Conservation (phyloP, 345 rosid species). For the Camelina neglecta region DNA sequence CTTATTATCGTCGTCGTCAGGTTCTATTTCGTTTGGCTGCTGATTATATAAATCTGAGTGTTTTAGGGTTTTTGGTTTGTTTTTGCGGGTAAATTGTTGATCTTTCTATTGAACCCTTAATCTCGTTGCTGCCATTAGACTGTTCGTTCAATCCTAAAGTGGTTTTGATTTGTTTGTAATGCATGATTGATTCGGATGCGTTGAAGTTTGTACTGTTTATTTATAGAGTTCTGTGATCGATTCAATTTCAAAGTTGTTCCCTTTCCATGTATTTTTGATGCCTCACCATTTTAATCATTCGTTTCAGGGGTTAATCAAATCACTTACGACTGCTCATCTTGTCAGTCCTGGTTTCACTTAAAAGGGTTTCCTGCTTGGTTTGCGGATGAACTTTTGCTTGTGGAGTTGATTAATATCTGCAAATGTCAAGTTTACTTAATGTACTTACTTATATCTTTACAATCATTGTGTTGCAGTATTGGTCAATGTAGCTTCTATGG, state of each 20-base stretch:
- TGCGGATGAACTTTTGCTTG: constrained; percentile 46
- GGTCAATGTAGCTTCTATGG: constrained; percentile 9
- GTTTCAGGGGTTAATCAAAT: constrained; percentile 43
- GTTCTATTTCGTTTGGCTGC: constrained; percentile 17
- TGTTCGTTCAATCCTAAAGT: neutral
- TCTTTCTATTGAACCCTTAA: constrained; percentile 4
- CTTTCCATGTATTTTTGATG: neutral
- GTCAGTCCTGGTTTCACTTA: constrained; percentile 13
- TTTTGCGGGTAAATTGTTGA: neutral
- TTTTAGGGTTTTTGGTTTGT: constrained; percentile 32
- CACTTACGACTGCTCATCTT: constrained; percentile 1
- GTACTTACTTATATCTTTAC: constrained; percentile 48
- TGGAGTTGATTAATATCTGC: constrained; percentile 57
- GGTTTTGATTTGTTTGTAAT: constrained; percentile 21
- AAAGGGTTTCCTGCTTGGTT: constrained; percentile 13
- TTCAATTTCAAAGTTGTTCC: neutral
- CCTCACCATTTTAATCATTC: neutral
- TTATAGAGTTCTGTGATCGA: constrained; percentile 3
- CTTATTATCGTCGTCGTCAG: neutral
- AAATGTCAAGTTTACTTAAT: constrained; percentile 90
- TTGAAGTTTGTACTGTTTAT: constrained; percentile 17
- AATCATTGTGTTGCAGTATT: constrained; percentile 15
- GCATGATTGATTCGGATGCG: constrained; percentile 14
- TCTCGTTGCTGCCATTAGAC: constrained; percentile 14
- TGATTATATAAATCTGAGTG: constrained; percentile 29